Base-by-base conservation (phyloP, 192 early-diverging fungal genomes). In the Gryganskiella cystojenkinii region DNA sequence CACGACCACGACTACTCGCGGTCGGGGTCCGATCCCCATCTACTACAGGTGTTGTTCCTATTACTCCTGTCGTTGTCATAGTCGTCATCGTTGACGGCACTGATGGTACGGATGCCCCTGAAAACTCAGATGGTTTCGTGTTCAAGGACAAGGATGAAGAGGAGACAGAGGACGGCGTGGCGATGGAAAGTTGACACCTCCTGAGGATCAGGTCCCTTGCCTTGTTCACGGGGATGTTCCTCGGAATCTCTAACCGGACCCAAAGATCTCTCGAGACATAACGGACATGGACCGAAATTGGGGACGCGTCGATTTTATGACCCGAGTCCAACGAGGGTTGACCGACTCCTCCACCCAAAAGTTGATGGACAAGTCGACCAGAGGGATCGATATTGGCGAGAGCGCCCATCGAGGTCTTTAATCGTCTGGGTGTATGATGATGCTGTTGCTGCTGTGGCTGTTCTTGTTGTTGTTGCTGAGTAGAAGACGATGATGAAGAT, bases 251-350 rank as follows among this genome's bases (percentile, higher is more conserved):
- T 3, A 78, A 35, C 24, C 66, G 22, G 13, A 78, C 43, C 74
- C 74, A 78, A 15, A 69, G 27, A 27, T 69, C 74, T 22, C 68
- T 68, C 11, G 74, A 56, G 3, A 78, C 74, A 24, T 58, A 68
- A 0, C 74, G 60, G 20, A 78, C 67, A 34, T 61, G 47, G 30
- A 78, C 46, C 0, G 67, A 47, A 10, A 78, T 78, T 0, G 51
- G 54, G 22, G 65, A 55, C 4, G 64, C 46, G n/a, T 54, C 72
- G 14, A 61, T 46, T 31, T 62, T 63, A 9, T 19, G 28, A 56
- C 33, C 33, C 9, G 27, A 35, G 55, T 56, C 33, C 17, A 11
- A 13, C 37, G 54, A 53, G 31, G 57, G 61, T 25, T 56, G 33
- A 3, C 28, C n/a, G n/a, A n/a, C n/a, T n/a, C n/a, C 52, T 50